Evolutionary conservation across 148 eudicot genomes (phyloP).

Genomic region (Camellia granthamiana): DNA sequence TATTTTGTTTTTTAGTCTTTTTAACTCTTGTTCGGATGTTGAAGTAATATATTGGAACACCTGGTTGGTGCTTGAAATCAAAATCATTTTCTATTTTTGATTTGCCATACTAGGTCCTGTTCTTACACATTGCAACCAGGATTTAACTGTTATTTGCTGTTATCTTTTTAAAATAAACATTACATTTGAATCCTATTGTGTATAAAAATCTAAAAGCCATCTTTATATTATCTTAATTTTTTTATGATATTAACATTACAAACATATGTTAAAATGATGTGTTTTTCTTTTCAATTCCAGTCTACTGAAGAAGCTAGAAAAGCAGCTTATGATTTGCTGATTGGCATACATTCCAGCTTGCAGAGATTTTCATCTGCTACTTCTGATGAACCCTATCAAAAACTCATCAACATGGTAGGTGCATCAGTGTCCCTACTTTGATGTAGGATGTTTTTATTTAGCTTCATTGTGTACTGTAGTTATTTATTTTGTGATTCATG

Average conservation of each 20-base stretch:
- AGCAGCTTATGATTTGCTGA: slow-evolving; percentile 74
- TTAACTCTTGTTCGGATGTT: not conserved
- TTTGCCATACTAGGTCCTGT: not conserved
- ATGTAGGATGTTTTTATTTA: not conserved
- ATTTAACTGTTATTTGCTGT: not conserved
- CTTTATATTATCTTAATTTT: not conserved
- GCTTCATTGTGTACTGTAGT: not conserved
- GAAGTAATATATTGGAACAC: not conserved
- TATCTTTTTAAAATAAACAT: not conserved
- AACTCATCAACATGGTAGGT: slow-evolving; percentile 71
- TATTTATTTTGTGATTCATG: not conserved
- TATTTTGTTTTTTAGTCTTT: not conserved
- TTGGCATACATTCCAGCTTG: slow-evolving; percentile 57
- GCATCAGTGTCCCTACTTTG: not conserved
- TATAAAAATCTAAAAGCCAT: not conserved
- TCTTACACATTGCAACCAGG: not conserved
- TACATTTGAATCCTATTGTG: not conserved
- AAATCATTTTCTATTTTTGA: not conserved
- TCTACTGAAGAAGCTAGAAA: slow-evolving; percentile 81
- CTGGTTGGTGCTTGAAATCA: not conserved
- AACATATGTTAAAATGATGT: not conserved
- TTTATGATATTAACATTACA: not conserved
- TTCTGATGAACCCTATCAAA: slow-evolving; percentile 47
- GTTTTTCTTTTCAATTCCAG: slow-evolving; percentile 27
- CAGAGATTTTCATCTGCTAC: slow-evolving; percentile 37